These are phyloP conservation scores for Rhizopus sp. DNA, from an alignment of 371 early-diverging fungal genomes.

Conservation along the genomic window DNA sequence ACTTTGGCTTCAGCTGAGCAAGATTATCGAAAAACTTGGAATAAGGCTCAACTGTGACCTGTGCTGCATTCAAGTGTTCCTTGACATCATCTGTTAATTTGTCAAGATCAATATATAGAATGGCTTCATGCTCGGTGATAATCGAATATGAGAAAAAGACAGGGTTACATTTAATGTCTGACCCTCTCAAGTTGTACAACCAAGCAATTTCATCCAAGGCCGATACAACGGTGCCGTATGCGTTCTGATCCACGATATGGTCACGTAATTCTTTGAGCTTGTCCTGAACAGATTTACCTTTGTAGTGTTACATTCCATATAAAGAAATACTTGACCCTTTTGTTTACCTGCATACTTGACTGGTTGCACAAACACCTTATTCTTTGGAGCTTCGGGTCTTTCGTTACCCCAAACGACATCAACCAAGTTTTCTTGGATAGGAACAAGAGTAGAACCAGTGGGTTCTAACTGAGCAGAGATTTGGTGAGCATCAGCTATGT, in stretches of 20 bases:
- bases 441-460: slow-evolving; percentile 59
- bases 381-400: slow-evolving; percentile 70
- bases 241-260: slow-evolving; percentile 60
- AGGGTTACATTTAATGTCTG: slow-evolving; percentile 97
- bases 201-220: slow-evolving; percentile 96
- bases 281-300: slow-evolving; percentile 48
- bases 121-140: slow-evolving; percentile 67
- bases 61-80: slow-evolving; percentile 44
- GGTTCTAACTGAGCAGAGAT: slow-evolving; percentile 57
- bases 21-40: slow-evolving; percentile 76
- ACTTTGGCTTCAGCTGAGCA: slow-evolving; percentile 16
- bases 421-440: slow-evolving; percentile 73
- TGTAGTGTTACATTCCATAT: neutral
- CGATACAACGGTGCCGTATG: slow-evolving; percentile 76
- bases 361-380: slow-evolving; percentile 68
- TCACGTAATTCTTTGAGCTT: slow-evolving; percentile 69
- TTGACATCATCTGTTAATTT: slow-evolving; percentile 71
- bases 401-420: slow-evolving; percentile 78
- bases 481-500: slow-evolving; percentile 57
- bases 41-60: slow-evolving; percentile 69
- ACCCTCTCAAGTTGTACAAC: slow-evolving; percentile 98
- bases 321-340: slow-evolving; percentile 12
- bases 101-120: slow-evolving; percentile 79
- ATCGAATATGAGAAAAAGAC: slow-evolving; percentile 97
- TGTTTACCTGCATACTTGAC: slow-evolving; percentile 72